Percentiles rank a stretch among this genome's conserved stretches.
phyloP scores from a whole-genome alignment of 2,329 filamentous ascomycete genomes.

The Cladophialophora exuberans region DNA sequence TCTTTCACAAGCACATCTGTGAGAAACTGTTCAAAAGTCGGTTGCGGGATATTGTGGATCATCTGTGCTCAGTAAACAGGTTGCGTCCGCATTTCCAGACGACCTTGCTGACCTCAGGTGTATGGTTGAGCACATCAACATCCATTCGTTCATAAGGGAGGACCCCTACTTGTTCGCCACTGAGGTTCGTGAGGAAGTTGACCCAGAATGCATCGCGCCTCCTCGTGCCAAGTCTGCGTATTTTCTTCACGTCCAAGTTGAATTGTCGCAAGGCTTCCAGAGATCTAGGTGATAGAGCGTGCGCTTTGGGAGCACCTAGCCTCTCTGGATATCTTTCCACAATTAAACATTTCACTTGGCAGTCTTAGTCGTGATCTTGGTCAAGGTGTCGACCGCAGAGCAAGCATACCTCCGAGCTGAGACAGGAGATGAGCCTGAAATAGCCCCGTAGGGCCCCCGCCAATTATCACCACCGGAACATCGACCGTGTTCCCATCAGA shows the following conservation, averaged over 20 bases:
- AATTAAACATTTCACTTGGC: conserved; percentile 28
- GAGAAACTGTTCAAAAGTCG: conserved; percentile 20
- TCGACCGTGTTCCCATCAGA: not conserved
- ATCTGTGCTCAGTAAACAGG: conserved; percentile 8
- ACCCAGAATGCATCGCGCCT: conserved; percentile 45
- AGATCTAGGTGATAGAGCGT: conserved; percentile 37
- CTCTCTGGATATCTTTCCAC: conserved; percentile 35
- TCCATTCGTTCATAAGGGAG: conserved; percentile 39
- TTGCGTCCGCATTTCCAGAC: not conserved
- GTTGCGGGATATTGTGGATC: conserved; percentile 27
- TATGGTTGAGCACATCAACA: conserved; percentile 39
- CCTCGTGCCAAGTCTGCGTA: conserved; percentile 35
- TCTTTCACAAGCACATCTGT: conserved; percentile 20
- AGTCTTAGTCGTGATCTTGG: conserved; percentile 20
- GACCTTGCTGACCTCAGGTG: conserved; percentile 37
- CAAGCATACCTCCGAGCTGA: conserved; percentile 35
- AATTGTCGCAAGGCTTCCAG: conserved; percentile 38
- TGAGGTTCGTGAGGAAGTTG: conserved; percentile 46
- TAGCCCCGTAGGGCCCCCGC: conserved; percentile 43
- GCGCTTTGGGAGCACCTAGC: conserved; percentile 37
- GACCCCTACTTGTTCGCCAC: conserved; percentile 41
- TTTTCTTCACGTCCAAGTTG: conserved; percentile 34
- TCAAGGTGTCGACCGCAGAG: not conserved
- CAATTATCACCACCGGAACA: conserved; percentile 42
- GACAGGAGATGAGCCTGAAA: conserved; percentile 41